Evolutionary conservation across 495 filamentous ascomycete genomes (phyloP).

Genomic region (Aspergillus olivimuriae): DNA sequence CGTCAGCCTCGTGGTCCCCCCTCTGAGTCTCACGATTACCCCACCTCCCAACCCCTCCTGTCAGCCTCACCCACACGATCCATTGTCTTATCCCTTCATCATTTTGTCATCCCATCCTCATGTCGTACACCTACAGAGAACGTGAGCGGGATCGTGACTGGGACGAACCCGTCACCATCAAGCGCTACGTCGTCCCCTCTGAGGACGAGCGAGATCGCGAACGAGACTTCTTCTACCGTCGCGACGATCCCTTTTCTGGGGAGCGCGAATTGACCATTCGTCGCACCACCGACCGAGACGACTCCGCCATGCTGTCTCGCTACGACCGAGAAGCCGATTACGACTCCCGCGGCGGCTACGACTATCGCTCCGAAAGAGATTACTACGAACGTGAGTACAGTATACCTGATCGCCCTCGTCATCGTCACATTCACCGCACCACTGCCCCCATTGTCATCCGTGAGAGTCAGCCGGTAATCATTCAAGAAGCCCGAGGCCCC

Average conservation of each 20-base stretch:
- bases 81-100: neutral
- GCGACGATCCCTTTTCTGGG: slow-evolving; percentile 29
- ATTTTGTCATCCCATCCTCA: slow-evolving; percentile 15
- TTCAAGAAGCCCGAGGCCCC: slow-evolving; percentile 66
- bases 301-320: slow-evolving; percentile 29
- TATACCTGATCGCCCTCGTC: slow-evolving; percentile 47
- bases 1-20: neutral
- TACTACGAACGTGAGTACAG: slow-evolving; percentile 48
- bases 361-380: slow-evolving; percentile 47
- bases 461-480: slow-evolving; percentile 65
- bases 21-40: neutral
- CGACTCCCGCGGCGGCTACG: slow-evolving; percentile 28
- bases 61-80: neutral
- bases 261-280: slow-evolving; percentile 46
- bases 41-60: neutral
- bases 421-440: no score
- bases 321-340: slow-evolving; percentile 44
- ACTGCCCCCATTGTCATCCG: slow-evolving; percentile 63
- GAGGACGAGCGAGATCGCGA: slow-evolving; percentile 40
- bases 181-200: slow-evolving; percentile 44
- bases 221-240: slow-evolving; percentile 32
- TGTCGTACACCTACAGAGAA: slow-evolving; percentile 43
- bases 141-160: slow-evolving; percentile 40
- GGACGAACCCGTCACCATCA: slow-evolving; percentile 40
- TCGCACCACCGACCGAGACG: slow-evolving; percentile 38